These are phyloP conservation scores for Coemansia javaensis DNA, from an alignment of 192 early-diverging fungal species.

Conservation along the genomic window DNA sequence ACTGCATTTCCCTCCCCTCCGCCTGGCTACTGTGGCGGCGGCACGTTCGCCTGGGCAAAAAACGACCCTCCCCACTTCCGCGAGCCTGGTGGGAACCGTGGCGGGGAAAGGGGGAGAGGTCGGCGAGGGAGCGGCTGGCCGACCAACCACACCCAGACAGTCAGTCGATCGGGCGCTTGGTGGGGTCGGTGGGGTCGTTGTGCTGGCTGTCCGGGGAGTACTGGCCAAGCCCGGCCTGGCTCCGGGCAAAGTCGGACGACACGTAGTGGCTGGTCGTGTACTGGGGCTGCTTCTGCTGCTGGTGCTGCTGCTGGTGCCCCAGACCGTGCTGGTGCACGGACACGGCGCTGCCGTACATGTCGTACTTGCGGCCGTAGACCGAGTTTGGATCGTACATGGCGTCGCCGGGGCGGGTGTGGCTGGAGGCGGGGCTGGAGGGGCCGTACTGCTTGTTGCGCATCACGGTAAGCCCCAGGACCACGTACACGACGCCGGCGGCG, in stretches of 20 bases:
- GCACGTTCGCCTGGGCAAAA: no score
- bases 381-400: slow-evolving; percentile 15
- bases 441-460: slow-evolving; percentile 40
- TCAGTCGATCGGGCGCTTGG: slow-evolving; percentile 25
- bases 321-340: slow-evolving; percentile 5
- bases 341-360: slow-evolving; percentile 14
- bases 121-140: no score
- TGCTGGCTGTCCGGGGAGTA: slow-evolving; percentile 12
- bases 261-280: slow-evolving; percentile 1
- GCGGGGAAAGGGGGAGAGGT: no score
- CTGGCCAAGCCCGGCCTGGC: slow-evolving; percentile 2
- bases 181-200: slow-evolving; percentile 22
- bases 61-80: no score
- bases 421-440: neutral
- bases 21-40: no score
- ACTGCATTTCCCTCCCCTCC: no score
- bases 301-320: slow-evolving; percentile 7
- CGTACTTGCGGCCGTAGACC: slow-evolving; percentile 13
- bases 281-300: neutral
- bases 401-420: neutral
- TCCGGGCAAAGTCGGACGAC: neutral
- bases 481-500: slow-evolving; percentile 22
- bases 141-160: no score
- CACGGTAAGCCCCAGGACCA: slow-evolving; percentile 36
- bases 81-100: no score